phyloP scores from a whole-genome alignment of 1,139 yeast species.

The Nakaseomyces sp. region DNA sequence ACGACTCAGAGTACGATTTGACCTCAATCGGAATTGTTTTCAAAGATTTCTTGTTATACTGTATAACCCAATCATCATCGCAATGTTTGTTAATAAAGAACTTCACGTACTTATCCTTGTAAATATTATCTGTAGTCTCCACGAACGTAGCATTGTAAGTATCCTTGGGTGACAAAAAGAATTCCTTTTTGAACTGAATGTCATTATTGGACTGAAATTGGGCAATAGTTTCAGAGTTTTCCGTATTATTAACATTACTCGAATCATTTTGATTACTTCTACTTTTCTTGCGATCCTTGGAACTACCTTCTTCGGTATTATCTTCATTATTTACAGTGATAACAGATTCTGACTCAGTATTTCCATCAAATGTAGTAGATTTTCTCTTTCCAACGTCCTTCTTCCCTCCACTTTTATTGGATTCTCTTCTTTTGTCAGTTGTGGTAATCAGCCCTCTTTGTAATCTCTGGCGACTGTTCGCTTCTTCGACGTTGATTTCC shows the following conservation, averaged over 20 bases:
- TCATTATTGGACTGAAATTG: slow-evolving; percentile 4
- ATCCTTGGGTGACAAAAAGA: slow-evolving; percentile 33
- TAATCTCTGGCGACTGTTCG: slow-evolving; percentile 39
- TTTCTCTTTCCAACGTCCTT: slow-evolving; percentile 13
- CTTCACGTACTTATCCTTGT: slow-evolving; percentile 34
- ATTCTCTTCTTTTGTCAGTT: slow-evolving; percentile 10
- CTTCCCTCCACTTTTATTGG: slow-evolving; percentile 6
- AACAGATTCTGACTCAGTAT: slow-evolving; percentile 11
- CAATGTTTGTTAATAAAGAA: slow-evolving; percentile 26
- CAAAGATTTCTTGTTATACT: slow-evolving; percentile 16
- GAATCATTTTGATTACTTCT: slow-evolving; percentile 7
- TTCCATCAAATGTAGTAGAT: slow-evolving; percentile 9
- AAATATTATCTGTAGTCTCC: slow-evolving; percentile 41
- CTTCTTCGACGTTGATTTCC: slow-evolving; percentile 44
- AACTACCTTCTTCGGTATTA: slow-evolving; percentile 8
- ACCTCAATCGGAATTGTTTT: slow-evolving; percentile 23
- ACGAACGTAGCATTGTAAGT: slow-evolving; percentile 45
- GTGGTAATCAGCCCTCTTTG: slow-evolving; percentile 31
- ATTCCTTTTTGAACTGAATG: slow-evolving; percentile 27
- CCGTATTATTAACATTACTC: background rate
- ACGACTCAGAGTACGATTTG: slow-evolving; percentile 31
- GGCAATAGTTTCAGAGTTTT: background rate
- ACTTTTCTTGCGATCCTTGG: slow-evolving; percentile 15
- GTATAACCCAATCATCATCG: slow-evolving; percentile 28
- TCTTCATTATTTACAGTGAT: slow-evolving; percentile 18